These are phyloP conservation scores for Chaetomium globosum DNA, from an alignment of 2,329 filamentous ascomycete genomes.

Conservation along the genomic window DNA sequence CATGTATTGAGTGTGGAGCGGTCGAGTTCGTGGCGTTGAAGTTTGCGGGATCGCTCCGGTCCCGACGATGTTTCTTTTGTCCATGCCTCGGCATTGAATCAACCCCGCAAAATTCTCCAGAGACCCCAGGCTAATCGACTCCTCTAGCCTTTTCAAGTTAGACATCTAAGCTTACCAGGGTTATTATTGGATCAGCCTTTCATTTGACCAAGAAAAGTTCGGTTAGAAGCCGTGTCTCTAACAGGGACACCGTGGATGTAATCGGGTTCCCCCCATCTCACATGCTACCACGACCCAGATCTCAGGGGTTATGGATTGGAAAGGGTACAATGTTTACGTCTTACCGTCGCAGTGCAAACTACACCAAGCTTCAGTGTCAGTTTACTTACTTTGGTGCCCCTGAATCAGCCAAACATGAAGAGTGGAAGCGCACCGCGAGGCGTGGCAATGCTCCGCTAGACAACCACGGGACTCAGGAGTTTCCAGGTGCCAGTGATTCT, in stretches of 20 bases:
- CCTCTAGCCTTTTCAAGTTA: not conserved
- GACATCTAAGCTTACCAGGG: not conserved
- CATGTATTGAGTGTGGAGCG: not conserved
- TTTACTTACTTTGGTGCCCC: not conserved
- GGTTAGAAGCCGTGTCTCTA: not conserved
- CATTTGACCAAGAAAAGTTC: not conserved
- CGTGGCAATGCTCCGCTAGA: not conserved
- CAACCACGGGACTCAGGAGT: too few relatives aligned
- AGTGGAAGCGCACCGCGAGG: not conserved
- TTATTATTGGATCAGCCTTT: not conserved
- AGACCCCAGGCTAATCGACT: not conserved
- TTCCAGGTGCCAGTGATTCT: too few relatives aligned
- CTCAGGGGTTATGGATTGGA: not conserved
- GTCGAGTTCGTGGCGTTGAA: not conserved
- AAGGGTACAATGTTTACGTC: not conserved
- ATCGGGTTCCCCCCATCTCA: not conserved
- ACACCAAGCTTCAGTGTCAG: not conserved
- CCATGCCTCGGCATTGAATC: not conserved
- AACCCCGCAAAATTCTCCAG: not conserved
- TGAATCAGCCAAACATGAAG: not conserved
- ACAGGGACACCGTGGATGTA: not conserved
- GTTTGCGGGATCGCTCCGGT: not conserved
- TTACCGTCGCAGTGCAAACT: not conserved
- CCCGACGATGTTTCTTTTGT: conserved; percentile 1
- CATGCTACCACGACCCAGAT: not conserved